Percentiles rank a stretch among this genome's conserved stretches.
Evolutionary conservation across 352 stramenopile species (phyloP).

Genomic region (Thalassiosira hispida): DNA sequence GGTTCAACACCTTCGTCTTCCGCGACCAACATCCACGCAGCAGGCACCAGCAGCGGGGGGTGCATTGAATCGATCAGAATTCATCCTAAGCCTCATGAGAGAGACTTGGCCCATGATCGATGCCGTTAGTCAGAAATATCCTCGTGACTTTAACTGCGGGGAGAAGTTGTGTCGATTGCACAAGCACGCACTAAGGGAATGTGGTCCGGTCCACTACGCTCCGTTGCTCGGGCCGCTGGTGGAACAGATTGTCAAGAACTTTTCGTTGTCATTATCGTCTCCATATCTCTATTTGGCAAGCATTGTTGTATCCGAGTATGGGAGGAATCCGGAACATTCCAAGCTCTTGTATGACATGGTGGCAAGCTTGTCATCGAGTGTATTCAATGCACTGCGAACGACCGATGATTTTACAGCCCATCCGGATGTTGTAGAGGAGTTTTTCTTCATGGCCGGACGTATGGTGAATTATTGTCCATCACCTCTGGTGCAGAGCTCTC

Average conservation of each 20-base stretch:
- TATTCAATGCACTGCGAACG: conserved; percentile 81
- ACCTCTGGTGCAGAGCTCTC: conserved; percentile 68
- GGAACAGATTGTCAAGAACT: conserved; percentile 72
- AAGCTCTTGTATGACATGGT: conserved; percentile 90
- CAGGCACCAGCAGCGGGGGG: neutral
- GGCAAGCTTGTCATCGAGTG: conserved; percentile 61
- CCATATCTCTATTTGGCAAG: conserved; percentile 82
- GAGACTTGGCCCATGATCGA: conserved; percentile 83
- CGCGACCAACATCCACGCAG: conserved; percentile 14
- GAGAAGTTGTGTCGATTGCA: conserved; percentile 86
- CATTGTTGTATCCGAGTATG: conserved; percentile 83
- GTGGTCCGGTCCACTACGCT: conserved; percentile 64
- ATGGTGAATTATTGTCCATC: conserved; percentile 89
- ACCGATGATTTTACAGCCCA: conserved; percentile 81
- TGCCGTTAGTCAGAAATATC: conserved; percentile 58
- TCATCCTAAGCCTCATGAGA: conserved; percentile 72
- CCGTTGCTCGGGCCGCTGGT: conserved; percentile 77
- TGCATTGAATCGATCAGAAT: conserved; percentile 34
- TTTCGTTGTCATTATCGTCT: conserved; percentile 62
- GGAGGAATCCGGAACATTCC: conserved; percentile 75
- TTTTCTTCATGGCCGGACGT: conserved; percentile 94
- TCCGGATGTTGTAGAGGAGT: conserved; percentile 95
- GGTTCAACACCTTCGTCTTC: conserved; percentile 63
- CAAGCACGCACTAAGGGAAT: conserved; percentile 82
- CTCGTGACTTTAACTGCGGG: conserved; percentile 66